phyloP scores from a whole-genome alignment of 495 filamentous ascomycete genomes.

The Gamarada debralockiae region DNA sequence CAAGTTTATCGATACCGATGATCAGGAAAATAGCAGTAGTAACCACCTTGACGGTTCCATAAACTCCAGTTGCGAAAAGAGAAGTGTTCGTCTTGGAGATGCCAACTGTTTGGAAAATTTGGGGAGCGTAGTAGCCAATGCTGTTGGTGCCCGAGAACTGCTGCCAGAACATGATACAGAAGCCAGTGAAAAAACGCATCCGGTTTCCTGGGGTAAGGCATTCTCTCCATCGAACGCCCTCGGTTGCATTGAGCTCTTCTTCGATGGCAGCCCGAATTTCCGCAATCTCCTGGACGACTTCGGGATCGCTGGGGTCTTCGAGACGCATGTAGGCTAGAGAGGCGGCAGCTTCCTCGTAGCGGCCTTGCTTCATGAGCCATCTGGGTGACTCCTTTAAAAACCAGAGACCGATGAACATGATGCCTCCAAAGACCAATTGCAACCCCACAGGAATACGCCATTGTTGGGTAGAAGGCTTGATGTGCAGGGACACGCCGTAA shows the following conservation, averaged over 20 bases:
- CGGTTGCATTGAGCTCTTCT: conserved; percentile 17
- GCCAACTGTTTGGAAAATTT: conserved; percentile 47
- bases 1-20: conserved; percentile 19
- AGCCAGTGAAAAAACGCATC: conserved; percentile 38
- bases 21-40: conserved; percentile 16
- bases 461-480: conserved; percentile 28
- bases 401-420: conserved; percentile 7
- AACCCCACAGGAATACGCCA: conserved; percentile 44
- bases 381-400: conserved; percentile 19
- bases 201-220: conserved; percentile 18
- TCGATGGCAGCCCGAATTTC: conserved; percentile 25
- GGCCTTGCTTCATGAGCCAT: conserved; percentile 13
- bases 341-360: conserved; percentile 9
- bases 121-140: conserved; percentile 48
- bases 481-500: conserved; percentile 36
- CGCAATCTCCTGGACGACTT: conserved; percentile 16
- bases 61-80: conserved; percentile 52
- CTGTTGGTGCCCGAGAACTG: conserved; percentile 50
- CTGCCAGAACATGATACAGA: conserved; percentile 48
- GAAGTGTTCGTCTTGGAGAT: conserved; percentile 37
- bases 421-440: conserved; percentile 14
- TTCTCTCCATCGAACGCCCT: conserved; percentile 21
- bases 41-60: conserved; percentile 44
- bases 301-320: neutral
- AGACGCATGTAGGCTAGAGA: conserved; percentile 9